Evolutionary conservation across 208 protist species (phyloP).

Genomic region (Hexamita inflata): DNA sequence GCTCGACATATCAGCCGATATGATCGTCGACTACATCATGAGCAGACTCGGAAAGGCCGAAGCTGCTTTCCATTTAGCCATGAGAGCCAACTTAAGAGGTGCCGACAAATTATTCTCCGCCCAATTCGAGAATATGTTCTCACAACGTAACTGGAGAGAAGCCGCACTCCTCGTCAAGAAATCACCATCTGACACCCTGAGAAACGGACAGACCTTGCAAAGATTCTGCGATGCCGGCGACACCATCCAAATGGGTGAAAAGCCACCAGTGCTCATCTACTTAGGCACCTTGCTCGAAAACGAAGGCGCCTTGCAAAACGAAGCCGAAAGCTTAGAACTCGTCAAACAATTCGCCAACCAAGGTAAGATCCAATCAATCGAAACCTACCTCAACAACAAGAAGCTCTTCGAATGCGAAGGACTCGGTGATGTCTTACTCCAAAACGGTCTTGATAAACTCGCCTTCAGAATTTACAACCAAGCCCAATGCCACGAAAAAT

Average conservation of each 20-base stretch:
- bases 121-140: conserved; percentile 81
- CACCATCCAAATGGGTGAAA: conserved; percentile 61
- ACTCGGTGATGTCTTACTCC: conserved; percentile 84
- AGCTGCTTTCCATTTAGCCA: conserved; percentile 79
- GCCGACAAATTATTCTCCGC: conserved; percentile 80
- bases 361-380: conserved; percentile 62
- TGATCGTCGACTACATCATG: conserved; percentile 81
- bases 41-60: conserved; percentile 69
- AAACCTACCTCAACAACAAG: conserved; percentile 90
- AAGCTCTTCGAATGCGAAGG: conserved; percentile 91
- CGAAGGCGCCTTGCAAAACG: conserved; percentile 82
- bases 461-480: conserved; percentile 90
- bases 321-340: conserved; percentile 88
- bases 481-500: conserved; percentile 67
- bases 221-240: conserved; percentile 64
- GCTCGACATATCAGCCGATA: conserved; percentile 76
- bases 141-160: conserved; percentile 57
- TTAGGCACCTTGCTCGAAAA: conserved; percentile 75
- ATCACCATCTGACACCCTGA: conserved; percentile 69
- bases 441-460: conserved; percentile 62
- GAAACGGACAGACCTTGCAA: conserved; percentile 79
- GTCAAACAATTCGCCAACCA: conserved; percentile 70
- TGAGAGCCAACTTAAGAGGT: conserved; percentile 78
- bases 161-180: conserved; percentile 78
- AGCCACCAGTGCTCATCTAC: conserved; percentile 82